Percentiles rank a stretch among this genome's conserved stretches.
phyloP scores from a whole-genome alignment of 257 asterid genomes.

The Coffea canephora region DNA sequence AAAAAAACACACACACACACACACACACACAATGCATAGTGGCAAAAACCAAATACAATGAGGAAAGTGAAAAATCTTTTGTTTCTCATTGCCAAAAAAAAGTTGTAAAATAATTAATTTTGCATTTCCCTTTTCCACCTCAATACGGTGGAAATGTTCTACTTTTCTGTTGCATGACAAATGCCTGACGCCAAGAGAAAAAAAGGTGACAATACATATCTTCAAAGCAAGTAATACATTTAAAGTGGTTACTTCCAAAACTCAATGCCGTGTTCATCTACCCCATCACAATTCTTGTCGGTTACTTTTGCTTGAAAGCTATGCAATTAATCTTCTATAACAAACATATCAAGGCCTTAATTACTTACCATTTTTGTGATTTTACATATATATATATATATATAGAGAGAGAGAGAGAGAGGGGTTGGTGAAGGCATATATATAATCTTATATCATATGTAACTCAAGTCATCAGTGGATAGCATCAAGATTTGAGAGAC shows the following conservation, averaged over 20 bases:
- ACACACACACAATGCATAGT: too few relatives aligned
- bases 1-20: too few relatives aligned
- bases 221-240: not conserved
- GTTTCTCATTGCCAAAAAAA: too few relatives aligned
- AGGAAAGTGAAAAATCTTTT: too few relatives aligned
- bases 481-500: too few relatives aligned
- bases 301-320: not conserved
- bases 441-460: not conserved
- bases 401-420: too few relatives aligned
- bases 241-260: not conserved
- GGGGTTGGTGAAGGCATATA: not conserved
- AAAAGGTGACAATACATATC: not conserved
- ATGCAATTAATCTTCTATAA: not conserved
- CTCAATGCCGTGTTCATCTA: not conserved
- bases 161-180: not conserved
- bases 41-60: too few relatives aligned
- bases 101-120: too few relatives aligned
- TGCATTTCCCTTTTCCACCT: not conserved
- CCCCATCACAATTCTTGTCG: not conserved
- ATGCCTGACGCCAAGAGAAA: not conserved
- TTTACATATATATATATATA: not conserved
- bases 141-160: not conserved
- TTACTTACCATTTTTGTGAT: not conserved
- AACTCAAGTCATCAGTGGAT: too few relatives aligned
- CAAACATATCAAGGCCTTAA: not conserved